These are phyloP conservation scores for Simmondsia chinensis DNA, from an alignment of 148 eudicot genomes.

Conservation along the genomic window DNA sequence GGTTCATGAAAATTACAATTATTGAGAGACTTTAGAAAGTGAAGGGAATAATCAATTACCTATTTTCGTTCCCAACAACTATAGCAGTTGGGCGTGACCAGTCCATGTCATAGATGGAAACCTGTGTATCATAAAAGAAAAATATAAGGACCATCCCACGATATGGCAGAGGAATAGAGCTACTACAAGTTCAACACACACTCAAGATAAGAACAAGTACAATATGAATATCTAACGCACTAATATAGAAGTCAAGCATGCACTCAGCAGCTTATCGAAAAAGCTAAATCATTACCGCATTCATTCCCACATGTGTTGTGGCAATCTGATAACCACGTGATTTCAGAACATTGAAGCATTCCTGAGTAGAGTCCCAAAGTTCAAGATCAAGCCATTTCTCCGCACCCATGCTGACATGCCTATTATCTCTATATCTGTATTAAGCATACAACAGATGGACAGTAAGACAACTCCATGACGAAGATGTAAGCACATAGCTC, in stretches of 20 bases:
- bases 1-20: neutral
- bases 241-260: too few species aligned
- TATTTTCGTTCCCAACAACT: conserved; percentile 87
- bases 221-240: too few species aligned
- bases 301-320: conserved; percentile 62
- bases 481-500: too few species aligned
- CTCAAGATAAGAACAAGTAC: too few species aligned
- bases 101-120: conserved; percentile 72
- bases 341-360: conserved; percentile 69
- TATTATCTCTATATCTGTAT: conserved; percentile 69
- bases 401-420: conserved; percentile 96
- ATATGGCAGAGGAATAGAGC: neutral
- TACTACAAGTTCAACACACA: neutral
- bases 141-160: neutral
- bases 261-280: too few species aligned
- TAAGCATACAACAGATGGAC: too few species aligned
- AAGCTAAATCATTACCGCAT: conserved; percentile 39
- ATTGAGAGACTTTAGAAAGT: neutral
- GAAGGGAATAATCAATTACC: conserved; percentile 22
- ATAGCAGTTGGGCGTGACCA: conserved; percentile 97
- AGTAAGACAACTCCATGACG: too few species aligned
- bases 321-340: conserved; percentile 94
- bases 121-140: conserved; percentile 31
- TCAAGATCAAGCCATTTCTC: conserved; percentile 99
- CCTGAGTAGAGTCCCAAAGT: conserved; percentile 65